Evolutionary conservation across 768 basidiomycete species (phyloP), one percentile per base, ranked within the genome.

Genomic region (Mrakia hoshinonis): DNA sequence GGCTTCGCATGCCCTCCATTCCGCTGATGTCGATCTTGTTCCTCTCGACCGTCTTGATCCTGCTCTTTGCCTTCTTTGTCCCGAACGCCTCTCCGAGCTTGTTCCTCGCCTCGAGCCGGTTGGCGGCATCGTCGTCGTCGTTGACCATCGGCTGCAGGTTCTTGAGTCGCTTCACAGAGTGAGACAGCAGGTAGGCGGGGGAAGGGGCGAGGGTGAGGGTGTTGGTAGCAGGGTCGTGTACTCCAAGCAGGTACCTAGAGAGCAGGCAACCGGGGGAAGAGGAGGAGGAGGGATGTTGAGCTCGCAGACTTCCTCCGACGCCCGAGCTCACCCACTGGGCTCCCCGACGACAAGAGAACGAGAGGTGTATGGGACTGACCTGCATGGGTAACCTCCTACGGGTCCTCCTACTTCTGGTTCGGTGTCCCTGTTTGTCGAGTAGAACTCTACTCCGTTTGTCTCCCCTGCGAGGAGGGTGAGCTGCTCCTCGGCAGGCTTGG

Each of bases 71-170:
- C 78, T 96, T 98, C 81, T 92, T 91, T 31, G 93, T 95, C 26
- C 95, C 95, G 74, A 99, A 99, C 1, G 89, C 86, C 78, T 92
- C 88, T 39, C 95, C 93, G 1, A 99, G 85, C n/a, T 85, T 83
- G 68, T 85, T 89, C 51, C 87, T 84, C 20, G 87, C 88, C 64
- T 87, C 83, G 49, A 84, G 81, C 70, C 84, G 86, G 71, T 87
- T 66, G 48, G 61, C 66, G 15, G 54, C 51, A 34, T 39, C 34
- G 38, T 68, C 54, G 54, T 31, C 29, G 20, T 15, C 24, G 43
- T 1, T 36, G 31, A 36, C 58, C 34, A 61, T 61, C 18, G 58
- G 58, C 34, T 61, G 31, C 34, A 68, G 67, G 29, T 68, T 51
- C 79, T 93, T 92, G 58, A 95, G 83, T 10, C 89, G 86, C 79